Conservation (phyloP, 441 rosid species). For the Arabidopsis hybrid region DNA sequence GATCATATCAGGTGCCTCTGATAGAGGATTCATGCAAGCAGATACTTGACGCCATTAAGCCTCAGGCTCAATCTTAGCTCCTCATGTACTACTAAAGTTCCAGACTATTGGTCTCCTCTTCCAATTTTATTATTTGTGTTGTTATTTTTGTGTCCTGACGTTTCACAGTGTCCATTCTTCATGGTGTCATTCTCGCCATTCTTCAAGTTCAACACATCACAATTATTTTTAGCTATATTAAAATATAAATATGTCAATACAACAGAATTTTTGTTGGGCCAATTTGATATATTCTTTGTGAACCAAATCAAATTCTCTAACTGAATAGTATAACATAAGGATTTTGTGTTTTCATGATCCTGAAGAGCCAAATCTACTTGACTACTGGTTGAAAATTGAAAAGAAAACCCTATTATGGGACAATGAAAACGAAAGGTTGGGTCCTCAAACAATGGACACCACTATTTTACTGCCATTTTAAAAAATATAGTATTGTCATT, state of each 20-base stretch:
- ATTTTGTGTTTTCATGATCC: background rate
- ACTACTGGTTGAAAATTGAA: slow-evolving; percentile 21
- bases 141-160: background rate
- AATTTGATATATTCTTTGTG: slow-evolving; percentile 1
- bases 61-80: no score
- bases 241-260: background rate
- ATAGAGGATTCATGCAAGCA: background rate
- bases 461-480: slow-evolving; percentile 1
- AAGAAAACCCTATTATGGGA: background rate
- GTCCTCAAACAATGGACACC: slow-evolving; percentile 15
- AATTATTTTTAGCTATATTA: background rate
- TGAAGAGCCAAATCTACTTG: slow-evolving; percentile 19
- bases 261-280: background rate
- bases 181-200: no score
- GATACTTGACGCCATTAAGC: background rate
- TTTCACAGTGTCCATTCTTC: background rate
- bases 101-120: no score
- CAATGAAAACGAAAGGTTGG: background rate
- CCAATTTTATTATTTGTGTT: background rate
- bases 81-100: no score
- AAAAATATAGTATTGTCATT: background rate
- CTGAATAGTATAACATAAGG: background rate
- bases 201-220: background rate
- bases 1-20: background rate
- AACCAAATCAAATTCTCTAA: background rate